phyloP scores from a whole-genome alignment of 805 yeast genomes.

The Lipomyces orientalis region DNA sequence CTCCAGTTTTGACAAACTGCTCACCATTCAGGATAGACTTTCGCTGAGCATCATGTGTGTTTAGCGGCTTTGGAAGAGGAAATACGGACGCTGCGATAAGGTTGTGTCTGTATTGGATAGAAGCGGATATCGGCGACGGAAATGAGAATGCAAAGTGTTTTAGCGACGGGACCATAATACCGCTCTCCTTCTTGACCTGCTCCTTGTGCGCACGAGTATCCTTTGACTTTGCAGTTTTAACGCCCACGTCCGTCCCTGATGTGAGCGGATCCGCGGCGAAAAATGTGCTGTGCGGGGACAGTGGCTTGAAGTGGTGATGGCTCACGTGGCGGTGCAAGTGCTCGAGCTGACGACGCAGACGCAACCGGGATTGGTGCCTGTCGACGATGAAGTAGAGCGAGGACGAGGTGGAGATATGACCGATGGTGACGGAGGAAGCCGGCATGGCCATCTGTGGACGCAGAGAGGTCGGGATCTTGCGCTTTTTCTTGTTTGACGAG shows the following conservation, averaged over 20 bases:
- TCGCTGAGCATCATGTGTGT: background rate
- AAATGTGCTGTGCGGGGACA: background rate
- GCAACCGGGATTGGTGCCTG: slow-evolving; percentile 1
- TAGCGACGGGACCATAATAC: slow-evolving; percentile 16
- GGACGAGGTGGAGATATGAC: slow-evolving; percentile 10
- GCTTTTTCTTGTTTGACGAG: slow-evolving; percentile 29
- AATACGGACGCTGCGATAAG: slow-evolving; percentile 8
- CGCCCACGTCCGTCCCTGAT: background rate
- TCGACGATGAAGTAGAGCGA: slow-evolving; percentile 2
- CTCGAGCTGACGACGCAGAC: slow-evolving; percentile 2
- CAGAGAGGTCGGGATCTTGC: slow-evolving; percentile 29
- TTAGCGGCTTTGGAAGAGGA: background rate
- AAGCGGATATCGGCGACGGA: slow-evolving; percentile 27
- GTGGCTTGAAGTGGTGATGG: slow-evolving; percentile 9
- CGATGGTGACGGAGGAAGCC: slow-evolving; percentile 2
- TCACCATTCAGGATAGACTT: background rate
- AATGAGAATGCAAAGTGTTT: slow-evolving; percentile 16
- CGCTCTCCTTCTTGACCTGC: slow-evolving; percentile 4
- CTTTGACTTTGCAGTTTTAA: background rate
- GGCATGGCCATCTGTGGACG: slow-evolving; percentile 13
- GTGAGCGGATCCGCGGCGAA: slow-evolving; percentile 2
- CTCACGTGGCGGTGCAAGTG: background rate
- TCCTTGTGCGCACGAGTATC: slow-evolving; percentile 8
- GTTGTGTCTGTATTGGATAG: slow-evolving; percentile 15
- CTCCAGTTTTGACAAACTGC: background rate